Conservation (phyloP, 2,329 filamentous ascomycete species). For the Paraphaeosphaeria minitans region DNA sequence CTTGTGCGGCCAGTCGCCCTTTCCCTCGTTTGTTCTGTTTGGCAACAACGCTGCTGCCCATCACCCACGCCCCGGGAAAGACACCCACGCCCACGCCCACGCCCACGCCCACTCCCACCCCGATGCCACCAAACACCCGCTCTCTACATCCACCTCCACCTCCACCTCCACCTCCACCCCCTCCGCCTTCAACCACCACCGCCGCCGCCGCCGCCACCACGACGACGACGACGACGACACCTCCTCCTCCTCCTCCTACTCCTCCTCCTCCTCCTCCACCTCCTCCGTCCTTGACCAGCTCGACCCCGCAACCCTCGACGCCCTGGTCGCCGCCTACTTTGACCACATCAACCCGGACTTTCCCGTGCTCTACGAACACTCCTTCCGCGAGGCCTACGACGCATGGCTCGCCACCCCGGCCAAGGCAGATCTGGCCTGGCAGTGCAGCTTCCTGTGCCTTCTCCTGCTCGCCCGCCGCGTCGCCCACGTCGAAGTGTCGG, state of each 20-base stretch:
- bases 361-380: conserved; percentile 51
- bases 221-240: too few relatives aligned
- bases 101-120: conserved; percentile 28
- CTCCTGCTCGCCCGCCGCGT: conserved; percentile 48
- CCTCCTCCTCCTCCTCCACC: too few relatives aligned
- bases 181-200: conserved; percentile 24
- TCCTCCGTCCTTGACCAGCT: too few relatives aligned
- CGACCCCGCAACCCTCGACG: conserved; percentile 37
- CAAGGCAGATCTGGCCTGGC: conserved; percentile 47
- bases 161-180: conserved; percentile 27
- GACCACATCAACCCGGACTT: conserved; percentile 51
- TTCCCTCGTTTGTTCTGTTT: conserved; percentile 49
- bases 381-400: conserved; percentile 51
- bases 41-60: conserved; percentile 49
- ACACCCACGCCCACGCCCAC: conserved; percentile 22
- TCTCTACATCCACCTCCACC: conserved; percentile 21
- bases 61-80: conserved; percentile 26
- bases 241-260: too few relatives aligned
- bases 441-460: conserved; percentile 51
- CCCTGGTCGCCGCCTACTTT: conserved; percentile 50
- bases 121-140: too few relatives aligned
- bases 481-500: conserved; percentile 37
- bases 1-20: conserved; percentile 41
- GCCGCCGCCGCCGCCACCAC: too few relatives aligned
- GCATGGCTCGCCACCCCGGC: conserved; percentile 37